Conservation (phyloP, 176 grass and related monocot genomes). For the Musa troglodytarum region DNA sequence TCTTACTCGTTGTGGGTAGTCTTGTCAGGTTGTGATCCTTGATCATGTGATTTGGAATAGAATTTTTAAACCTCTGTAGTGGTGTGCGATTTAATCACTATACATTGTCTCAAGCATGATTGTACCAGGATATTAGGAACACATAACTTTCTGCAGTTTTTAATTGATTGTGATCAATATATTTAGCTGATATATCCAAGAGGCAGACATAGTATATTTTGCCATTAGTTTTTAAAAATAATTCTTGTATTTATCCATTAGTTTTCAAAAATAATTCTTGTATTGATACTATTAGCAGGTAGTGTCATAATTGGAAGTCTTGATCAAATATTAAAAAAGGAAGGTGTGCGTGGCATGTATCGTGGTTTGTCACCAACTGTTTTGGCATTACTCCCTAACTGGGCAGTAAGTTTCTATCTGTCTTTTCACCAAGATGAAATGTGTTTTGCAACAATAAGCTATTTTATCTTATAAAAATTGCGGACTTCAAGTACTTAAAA, state of each 20-base stretch:
- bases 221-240: background rate
- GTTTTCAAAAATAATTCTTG: background rate
- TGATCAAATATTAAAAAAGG: conserved; percentile 66
- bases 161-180: background rate
- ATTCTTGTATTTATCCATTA: background rate
- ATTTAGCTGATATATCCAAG: background rate
- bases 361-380: conserved; percentile 80
- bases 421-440: background rate
- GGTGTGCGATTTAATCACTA: no score
- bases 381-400: conserved; percentile 85
- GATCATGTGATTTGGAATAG: no score
- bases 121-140: background rate
- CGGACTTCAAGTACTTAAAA: no score
- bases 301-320: conserved; percentile 84
- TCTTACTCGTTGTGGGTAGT: no score
- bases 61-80: no score
- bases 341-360: conserved; percentile 85
- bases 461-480: no score
- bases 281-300: conserved; percentile 27
- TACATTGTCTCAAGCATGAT: no score
- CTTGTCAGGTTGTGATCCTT: no score
- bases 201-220: no score
- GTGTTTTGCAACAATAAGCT: no score
- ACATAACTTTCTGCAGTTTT: background rate
- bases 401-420: conserved; percentile 70